phyloP scores from a whole-genome alignment of 2,329 filamentous ascomycete genomes.

The Cladobotryum protrusum region DNA sequence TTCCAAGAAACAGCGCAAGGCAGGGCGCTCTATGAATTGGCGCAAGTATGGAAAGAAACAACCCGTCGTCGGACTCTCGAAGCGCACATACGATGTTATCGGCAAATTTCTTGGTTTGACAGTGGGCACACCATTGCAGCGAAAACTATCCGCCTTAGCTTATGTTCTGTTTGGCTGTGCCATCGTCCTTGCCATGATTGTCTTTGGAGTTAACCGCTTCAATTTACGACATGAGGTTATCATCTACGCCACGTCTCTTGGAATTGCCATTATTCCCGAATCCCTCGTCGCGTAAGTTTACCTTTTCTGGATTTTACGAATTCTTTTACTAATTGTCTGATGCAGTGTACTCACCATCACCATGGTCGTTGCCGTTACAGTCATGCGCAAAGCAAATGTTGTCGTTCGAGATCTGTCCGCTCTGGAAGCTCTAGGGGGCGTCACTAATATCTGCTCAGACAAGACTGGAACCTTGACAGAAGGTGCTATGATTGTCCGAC shows the following conservation, averaged over 20 bases:
- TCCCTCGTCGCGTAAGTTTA: slow-evolving; percentile 53
- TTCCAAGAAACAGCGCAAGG: slow-evolving; percentile 48
- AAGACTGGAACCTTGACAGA: slow-evolving; percentile 66
- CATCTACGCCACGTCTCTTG: slow-evolving; percentile 52
- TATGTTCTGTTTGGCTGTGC: slow-evolving; percentile 69
- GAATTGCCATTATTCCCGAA: slow-evolving; percentile 58
- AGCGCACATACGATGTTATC: slow-evolving; percentile 42
- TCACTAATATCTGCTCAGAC: slow-evolving; percentile 68
- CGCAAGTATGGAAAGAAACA: slow-evolving; percentile 47
- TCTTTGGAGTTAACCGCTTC: slow-evolving; percentile 53
- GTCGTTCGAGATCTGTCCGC: slow-evolving; percentile 61
- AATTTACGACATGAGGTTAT: slow-evolving; percentile 46
- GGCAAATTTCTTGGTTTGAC: slow-evolving; percentile 56
- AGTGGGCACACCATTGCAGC: slow-evolving; percentile 70
- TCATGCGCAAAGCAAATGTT: slow-evolving; percentile 59
- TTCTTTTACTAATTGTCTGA: slow-evolving; percentile 12
- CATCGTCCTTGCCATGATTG: slow-evolving; percentile 50
- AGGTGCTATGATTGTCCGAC: slow-evolving; percentile 63
- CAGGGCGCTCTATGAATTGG: slow-evolving; percentile 47
- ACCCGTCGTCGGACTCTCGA: slow-evolving; percentile 40
- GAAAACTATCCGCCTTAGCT: slow-evolving; percentile 71
- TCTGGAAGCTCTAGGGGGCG: slow-evolving; percentile 62
- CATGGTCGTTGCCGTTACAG: slow-evolving; percentile 59
- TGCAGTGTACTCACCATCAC: slow-evolving; percentile 59
- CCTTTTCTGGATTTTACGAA: neutral